These are phyloP conservation scores for Solanum arcanum DNA, from an alignment of 257 asterid genomes.

Conservation along the genomic window DNA sequence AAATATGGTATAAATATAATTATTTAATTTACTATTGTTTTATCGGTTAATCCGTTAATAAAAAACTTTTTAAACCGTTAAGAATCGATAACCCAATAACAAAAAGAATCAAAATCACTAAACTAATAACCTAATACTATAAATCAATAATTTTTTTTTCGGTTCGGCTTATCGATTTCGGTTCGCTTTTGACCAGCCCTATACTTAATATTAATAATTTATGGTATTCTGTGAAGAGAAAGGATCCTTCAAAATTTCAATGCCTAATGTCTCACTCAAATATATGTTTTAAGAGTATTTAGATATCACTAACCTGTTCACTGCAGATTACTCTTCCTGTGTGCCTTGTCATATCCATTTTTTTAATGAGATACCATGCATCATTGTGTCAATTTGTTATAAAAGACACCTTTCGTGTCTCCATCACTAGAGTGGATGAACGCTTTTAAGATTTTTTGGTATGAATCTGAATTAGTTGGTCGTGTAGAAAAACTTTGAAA, in stretches of 20 bases:
- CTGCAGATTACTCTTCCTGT: neutral
- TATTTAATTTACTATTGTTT: too few relatives aligned
- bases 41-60: too few relatives aligned
- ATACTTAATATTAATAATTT: neutral
- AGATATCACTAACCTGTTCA: neutral
- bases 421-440: neutral
- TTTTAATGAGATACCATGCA: neutral
- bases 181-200: too few relatives aligned
- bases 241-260: neutral
- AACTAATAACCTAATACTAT: too few relatives aligned
- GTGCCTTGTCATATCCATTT: neutral
- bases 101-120: too few relatives aligned
- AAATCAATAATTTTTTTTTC: too few relatives aligned
- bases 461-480: too few relatives aligned
- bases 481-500: neutral
- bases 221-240: neutral
- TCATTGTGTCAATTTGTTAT: neutral
- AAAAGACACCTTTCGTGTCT: neutral
- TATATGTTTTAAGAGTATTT: neutral
- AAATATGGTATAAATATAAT: too few relatives aligned
- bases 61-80: too few relatives aligned
- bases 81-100: too few relatives aligned
- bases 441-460: neutral
- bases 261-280: neutral
- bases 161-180: too few relatives aligned